Conservation (phyloP, 352 stramenopile species). For the Phytopythium vexans region DNA sequence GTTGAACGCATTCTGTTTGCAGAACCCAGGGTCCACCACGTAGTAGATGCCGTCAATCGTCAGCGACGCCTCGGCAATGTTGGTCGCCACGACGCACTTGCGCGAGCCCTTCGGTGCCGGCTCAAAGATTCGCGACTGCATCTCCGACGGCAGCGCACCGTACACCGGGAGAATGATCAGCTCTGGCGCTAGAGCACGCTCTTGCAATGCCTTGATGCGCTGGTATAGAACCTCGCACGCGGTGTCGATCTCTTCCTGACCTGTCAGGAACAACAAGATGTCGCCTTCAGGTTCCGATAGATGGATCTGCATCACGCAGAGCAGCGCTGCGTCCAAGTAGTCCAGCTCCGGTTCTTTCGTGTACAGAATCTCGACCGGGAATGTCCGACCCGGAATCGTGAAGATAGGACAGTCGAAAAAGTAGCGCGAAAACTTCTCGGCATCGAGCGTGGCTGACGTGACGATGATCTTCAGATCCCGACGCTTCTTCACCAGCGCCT, state of each 20-base stretch:
- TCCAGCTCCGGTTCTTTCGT: slow-evolving; percentile 98
- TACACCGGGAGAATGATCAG: slow-evolving; percentile 99
- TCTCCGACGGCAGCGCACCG: slow-evolving; percentile 96
- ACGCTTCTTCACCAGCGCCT: slow-evolving; percentile 81
- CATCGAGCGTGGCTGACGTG: slow-evolving; percentile 95
- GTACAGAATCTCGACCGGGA: slow-evolving; percentile 98
- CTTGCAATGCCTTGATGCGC: slow-evolving; percentile 95
- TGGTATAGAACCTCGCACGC: slow-evolving; percentile 97
- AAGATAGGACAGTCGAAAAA: slow-evolving; percentile 99
- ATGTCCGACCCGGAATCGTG: slow-evolving; percentile 97
- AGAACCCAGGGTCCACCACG: slow-evolving; percentile 94
- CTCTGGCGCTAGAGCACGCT: slow-evolving; percentile 92
- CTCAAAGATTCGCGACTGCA: slow-evolving; percentile 99
- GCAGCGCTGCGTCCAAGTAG: slow-evolving; percentile 97
- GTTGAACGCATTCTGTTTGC: slow-evolving; percentile 99
- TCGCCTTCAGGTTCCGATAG: slow-evolving; percentile 97
- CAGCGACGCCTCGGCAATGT: slow-evolving; percentile 99
- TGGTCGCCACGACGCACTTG: slow-evolving; percentile 99
- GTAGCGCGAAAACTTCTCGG: slow-evolving; percentile 97
- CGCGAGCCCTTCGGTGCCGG: slow-evolving; percentile 92
- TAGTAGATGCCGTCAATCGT: slow-evolving; percentile 99
- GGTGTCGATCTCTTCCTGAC: slow-evolving; percentile 99
- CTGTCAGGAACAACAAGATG: slow-evolving; percentile 99
- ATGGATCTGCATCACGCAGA: slow-evolving; percentile 99
- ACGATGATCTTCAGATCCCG: slow-evolving; percentile 91